Evolutionary conservation across 495 filamentous ascomycete species (phyloP).

Genomic region (Penicillium bovifimosum): DNA sequence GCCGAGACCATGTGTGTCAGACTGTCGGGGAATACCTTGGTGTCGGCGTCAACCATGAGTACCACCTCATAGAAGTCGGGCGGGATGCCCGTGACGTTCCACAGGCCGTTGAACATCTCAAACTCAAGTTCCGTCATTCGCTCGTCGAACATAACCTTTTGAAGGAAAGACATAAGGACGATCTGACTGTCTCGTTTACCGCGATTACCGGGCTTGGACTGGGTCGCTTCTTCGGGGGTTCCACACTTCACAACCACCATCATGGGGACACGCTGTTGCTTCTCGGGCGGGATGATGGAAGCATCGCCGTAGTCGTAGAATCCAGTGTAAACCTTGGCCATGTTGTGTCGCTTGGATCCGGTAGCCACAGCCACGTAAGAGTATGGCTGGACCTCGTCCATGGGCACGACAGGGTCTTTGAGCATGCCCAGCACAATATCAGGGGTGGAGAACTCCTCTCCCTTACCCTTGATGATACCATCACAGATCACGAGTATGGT

Average conservation of each 20-base stretch:
- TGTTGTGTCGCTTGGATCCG: constrained; percentile 96
- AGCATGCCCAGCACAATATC: constrained; percentile 91
- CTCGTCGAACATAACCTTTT: constrained; percentile 99
- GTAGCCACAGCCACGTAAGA: constrained; percentile 96
- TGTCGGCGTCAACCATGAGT: constrained; percentile 99
- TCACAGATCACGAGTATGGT: constrained; percentile 94
- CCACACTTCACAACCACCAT: constrained; percentile 95
- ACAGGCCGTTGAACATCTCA: constrained; percentile 99
- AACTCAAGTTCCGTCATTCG: constrained; percentile 99
- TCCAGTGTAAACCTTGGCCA: constrained; percentile 96
- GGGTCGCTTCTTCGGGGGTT: constrained; percentile 75
- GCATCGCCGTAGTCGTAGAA: constrained; percentile 94
- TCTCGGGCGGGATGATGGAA: constrained; percentile 72
- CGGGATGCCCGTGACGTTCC: constrained; percentile 96
- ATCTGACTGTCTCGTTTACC: constrained; percentile 99
- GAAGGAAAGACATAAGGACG: constrained; percentile 97
- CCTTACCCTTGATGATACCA: constrained; percentile 94
- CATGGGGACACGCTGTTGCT: constrained; percentile 98
- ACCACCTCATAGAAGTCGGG: constrained; percentile 97
- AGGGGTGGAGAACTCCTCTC: constrained; percentile 80
- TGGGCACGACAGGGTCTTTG: constrained; percentile 76
- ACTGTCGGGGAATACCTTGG: constrained; percentile 97
- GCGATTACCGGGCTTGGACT: constrained; percentile 88
- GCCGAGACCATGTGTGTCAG: constrained; percentile 98
- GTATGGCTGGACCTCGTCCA: constrained; percentile 76